Percentiles rank a stretch among this genome's conserved stretches.
Conservation (phyloP, 306 rosid species). For the Phaseolus lunatus region DNA sequence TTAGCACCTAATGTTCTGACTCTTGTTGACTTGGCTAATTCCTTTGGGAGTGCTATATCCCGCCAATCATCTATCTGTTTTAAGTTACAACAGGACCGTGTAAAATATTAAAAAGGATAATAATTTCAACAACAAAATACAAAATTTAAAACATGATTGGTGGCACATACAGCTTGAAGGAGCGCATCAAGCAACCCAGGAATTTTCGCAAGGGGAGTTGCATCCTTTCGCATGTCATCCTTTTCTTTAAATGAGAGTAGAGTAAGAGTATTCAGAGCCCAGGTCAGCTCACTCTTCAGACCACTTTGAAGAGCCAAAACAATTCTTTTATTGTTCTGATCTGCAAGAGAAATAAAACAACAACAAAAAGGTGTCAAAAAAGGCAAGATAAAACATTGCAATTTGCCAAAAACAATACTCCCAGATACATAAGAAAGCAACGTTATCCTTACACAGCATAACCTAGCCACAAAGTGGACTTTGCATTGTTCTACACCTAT, state of each 20-base stretch:
- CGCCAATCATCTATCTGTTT: constrained; percentile 98
- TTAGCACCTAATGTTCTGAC: constrained; percentile 77
- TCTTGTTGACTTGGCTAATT: constrained; percentile 63
- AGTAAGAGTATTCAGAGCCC: constrained; percentile 95
- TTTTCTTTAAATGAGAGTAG: constrained; percentile 92
- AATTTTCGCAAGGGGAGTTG: constrained; percentile 84
- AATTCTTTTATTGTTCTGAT: constrained; percentile 92
- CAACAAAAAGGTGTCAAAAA: background rate
- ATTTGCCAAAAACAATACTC: background rate
- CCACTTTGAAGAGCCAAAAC: constrained; percentile 98
- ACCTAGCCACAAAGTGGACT: constrained; percentile 5
- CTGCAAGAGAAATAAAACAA: constrained; percentile 47
- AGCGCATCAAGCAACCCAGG: constrained; percentile 97
- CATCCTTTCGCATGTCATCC: constrained; percentile 89
- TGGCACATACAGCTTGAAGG: constrained; percentile 86
- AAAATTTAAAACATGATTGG: background rate
- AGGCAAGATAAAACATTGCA: background rate
- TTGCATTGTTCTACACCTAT: background rate
- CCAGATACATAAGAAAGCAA: background rate
- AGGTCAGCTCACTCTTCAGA: constrained; percentile 90
- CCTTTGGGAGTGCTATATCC: constrained; percentile 86
- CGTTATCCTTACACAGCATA: background rate
- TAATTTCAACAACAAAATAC: background rate
- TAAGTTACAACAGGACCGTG: constrained; percentile 21
- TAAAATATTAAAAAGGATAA: background rate